phyloP scores from a whole-genome alignment of 2,329 filamentous ascomycete species.

The Cordyceps fumosorosea region DNA sequence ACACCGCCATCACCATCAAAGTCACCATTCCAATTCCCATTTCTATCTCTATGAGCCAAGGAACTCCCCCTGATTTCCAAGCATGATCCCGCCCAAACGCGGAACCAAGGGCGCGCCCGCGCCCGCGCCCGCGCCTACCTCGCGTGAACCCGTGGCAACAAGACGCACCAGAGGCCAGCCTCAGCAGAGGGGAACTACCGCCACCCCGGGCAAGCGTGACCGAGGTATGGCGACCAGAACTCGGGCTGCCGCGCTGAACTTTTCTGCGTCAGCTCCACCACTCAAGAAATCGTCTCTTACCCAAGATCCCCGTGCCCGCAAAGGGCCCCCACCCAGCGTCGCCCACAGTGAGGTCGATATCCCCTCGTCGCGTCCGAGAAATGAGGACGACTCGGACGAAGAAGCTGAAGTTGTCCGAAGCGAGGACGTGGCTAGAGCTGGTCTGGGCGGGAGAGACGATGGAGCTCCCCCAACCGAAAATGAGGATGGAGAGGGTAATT shows the following conservation, averaged over 20 bases:
- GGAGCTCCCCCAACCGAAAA: no score
- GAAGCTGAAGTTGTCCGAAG: no score
- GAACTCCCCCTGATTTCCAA: not conserved
- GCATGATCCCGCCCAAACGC: constrained; percentile 1
- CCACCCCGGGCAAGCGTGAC: not conserved
- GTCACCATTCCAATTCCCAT: not conserved
- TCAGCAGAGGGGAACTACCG: not conserved
- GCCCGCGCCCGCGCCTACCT: not conserved
- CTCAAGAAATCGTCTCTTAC: not conserved
- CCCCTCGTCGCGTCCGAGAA: not conserved
- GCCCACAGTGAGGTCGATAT: not conserved
- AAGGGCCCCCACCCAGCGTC: not conserved
- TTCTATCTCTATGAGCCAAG: no score
- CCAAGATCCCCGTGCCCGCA: not conserved
- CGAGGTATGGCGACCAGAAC: not conserved
- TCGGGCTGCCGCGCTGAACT: not conserved
- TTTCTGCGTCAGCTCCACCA: not conserved
- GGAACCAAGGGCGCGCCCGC: not conserved
- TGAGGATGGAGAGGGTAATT: no score
- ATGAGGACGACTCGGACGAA: not conserved
- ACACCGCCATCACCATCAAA: not conserved
- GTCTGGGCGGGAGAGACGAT: no score
- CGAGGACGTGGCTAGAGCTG: no score
- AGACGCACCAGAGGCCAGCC: not conserved
- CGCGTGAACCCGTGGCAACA: not conserved